A percentile compares a stretch with the other conserved stretches of the same genome.
phyloP scores from a whole-genome alignment of 2,329 filamentous ascomycete genomes.

The Alternaria sp. region DNA sequence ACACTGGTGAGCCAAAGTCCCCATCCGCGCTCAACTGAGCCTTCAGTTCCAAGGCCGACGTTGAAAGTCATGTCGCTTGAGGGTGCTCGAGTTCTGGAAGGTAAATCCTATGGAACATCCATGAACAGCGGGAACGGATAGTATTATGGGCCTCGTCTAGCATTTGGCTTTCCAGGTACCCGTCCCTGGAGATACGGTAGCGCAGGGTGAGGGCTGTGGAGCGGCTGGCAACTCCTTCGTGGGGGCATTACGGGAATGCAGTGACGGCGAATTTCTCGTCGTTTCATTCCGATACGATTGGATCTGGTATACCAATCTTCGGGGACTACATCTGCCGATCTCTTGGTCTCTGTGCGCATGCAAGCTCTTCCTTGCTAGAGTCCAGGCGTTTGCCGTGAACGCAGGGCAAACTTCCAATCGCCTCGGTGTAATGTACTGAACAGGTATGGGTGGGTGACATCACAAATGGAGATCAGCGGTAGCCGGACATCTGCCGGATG shows the following conservation, averaged over 20 bases:
- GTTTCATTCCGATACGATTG: slow-evolving; percentile 2
- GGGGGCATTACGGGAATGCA: slow-evolving; percentile 1
- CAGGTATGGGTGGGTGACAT: slow-evolving; percentile 10
- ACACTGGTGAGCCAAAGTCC: slow-evolving; percentile 34
- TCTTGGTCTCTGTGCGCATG: background rate
- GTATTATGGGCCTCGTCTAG: slow-evolving; percentile 9
- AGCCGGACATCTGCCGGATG: background rate
- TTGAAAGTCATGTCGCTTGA: slow-evolving; percentile 28
- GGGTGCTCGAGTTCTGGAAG: background rate
- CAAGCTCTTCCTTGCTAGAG: slow-evolving; percentile 13
- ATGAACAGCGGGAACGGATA: slow-evolving; percentile 5
- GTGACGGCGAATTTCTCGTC: slow-evolving; percentile 2
- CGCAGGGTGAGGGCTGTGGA: background rate
- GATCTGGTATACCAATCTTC: slow-evolving; percentile 11
- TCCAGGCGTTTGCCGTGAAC: background rate
- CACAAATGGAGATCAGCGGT: slow-evolving; percentile 18
- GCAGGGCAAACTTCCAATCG: slow-evolving; percentile 3
- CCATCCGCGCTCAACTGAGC: slow-evolving; percentile 32
- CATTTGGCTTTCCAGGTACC: background rate
- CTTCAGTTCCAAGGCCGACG: slow-evolving; percentile 35
- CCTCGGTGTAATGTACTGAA: slow-evolving; percentile 12
- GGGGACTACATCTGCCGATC: background rate
- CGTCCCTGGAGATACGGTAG: background rate
- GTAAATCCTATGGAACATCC: background rate
- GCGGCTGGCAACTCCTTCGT: background rate